Conservation (phyloP, 495 filamentous ascomycete species). For the Annulohypoxylon nitens region DNA sequence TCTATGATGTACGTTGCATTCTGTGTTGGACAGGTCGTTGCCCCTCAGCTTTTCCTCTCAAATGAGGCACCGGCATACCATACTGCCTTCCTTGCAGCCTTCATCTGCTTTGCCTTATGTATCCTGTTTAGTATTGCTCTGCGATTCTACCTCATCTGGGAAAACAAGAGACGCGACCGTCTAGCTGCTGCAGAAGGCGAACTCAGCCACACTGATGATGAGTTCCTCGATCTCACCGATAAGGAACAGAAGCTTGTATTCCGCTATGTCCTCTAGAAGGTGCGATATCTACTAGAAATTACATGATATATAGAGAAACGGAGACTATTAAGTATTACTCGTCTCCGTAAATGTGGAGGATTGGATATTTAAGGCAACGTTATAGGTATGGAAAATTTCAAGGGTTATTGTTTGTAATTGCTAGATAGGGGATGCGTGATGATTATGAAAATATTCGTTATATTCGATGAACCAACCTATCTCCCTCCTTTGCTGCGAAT, state of each 20-base stretch:
- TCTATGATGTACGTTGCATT: conserved; percentile 71
- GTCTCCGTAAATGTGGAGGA: neutral
- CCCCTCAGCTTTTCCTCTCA: conserved; percentile 49
- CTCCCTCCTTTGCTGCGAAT: neutral
- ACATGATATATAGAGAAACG: too few relatives aligned
- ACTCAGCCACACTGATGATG: conserved; percentile 9
- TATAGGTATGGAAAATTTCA: neutral
- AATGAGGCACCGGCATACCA: conserved; percentile 47
- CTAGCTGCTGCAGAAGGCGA: conserved; percentile 20
- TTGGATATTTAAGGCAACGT: neutral
- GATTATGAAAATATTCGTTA: conserved; percentile 1
- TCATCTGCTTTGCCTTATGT: conserved; percentile 42
- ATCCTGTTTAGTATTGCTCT: conserved; percentile 35
- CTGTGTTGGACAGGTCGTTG: conserved; percentile 70
- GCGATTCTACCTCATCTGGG: conserved; percentile 40
- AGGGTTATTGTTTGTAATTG: conserved; percentile 1
- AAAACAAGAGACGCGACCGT: conserved; percentile 37
- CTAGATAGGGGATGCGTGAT: neutral
- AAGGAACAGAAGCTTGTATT: conserved; percentile 61
- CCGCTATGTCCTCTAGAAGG: conserved; percentile 53
- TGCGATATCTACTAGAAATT: neutral
- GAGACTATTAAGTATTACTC: neutral
- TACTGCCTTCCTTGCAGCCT: conserved; percentile 48
- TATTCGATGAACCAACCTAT: neutral
- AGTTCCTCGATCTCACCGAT: conserved; percentile 62